These are phyloP conservation scores for Cladosporium sp. DNA, from an alignment of 2,329 filamentous ascomycete species.

Conservation along the genomic window DNA sequence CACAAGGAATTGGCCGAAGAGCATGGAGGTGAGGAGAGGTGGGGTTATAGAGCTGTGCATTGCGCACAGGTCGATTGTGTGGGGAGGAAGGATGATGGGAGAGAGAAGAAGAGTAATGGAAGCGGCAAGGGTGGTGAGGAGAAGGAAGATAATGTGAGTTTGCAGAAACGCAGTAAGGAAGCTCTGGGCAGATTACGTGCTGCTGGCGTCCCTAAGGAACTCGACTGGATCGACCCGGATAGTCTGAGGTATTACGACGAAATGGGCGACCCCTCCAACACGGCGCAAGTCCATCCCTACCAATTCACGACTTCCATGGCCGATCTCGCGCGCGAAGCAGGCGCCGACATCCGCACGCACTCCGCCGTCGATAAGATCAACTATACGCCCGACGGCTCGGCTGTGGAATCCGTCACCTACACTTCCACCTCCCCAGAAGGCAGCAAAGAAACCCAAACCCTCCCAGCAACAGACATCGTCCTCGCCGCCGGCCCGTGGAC, in stretches of 20 bases:
- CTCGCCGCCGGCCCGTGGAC: constrained; percentile 63
- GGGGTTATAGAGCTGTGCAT: constrained; percentile 79
- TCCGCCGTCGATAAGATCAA: constrained; percentile 64
- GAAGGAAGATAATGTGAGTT: constrained; percentile 38
- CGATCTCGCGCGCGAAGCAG: constrained; percentile 61
- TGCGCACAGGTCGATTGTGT: constrained; percentile 63
- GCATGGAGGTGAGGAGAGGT: constrained; percentile 70
- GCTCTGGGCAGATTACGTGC: constrained; percentile 50
- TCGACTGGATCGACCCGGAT: constrained; percentile 77
- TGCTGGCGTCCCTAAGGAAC: constrained; percentile 65
- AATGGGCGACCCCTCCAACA: constrained; percentile 78
- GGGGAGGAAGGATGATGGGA: constrained; percentile 41
- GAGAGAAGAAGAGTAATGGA: constrained; percentile 10
- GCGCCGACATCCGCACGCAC: constrained; percentile 59
- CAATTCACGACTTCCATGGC: constrained; percentile 86
- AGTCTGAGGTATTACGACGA: constrained; percentile 67
- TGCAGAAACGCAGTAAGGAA: constrained; percentile 52
- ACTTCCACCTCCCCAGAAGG: constrained; percentile 47
- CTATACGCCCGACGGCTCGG: constrained; percentile 40
- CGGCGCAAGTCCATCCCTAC: constrained; percentile 89
- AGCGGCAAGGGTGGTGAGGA: not conserved
- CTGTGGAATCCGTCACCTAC: constrained; percentile 62
- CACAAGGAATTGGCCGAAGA: constrained; percentile 82
- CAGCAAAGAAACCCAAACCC: constrained; percentile 37
- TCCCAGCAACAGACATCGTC: constrained; percentile 56